Evolutionary conservation across 192 early-diverging fungal genomes (phyloP).

Genomic region (Podila epigama): DNA sequence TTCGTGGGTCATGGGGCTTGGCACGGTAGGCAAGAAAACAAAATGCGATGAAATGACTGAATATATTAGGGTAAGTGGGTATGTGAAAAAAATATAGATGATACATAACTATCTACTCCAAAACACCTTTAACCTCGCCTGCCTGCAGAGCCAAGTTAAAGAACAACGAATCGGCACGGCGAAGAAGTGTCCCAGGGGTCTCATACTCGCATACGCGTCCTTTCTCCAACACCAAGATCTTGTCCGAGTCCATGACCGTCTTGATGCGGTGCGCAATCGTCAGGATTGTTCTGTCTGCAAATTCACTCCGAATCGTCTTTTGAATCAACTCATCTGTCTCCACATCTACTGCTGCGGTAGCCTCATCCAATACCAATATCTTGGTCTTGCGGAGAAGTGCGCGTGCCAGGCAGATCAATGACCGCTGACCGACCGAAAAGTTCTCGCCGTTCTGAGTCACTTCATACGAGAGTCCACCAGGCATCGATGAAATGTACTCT

Average conservation of each 20-base stretch:
- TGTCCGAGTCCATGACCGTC: constrained; percentile 88
- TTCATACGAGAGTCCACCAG: constrained; percentile 70
- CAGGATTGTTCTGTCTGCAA: constrained; percentile 82
- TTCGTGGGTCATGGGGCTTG: no score
- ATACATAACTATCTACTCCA: no score
- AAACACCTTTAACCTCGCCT: constrained; percentile 13
- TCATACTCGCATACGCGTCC: constrained; percentile 61
- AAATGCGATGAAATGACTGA: no score
- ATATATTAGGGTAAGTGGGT: no score
- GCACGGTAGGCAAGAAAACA: no score
- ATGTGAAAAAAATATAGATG: no score
- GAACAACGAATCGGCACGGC: constrained; percentile 26
- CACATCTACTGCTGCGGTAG: constrained; percentile 78
- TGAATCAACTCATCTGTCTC: constrained; percentile 89
- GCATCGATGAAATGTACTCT: constrained; percentile 66
- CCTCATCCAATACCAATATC: constrained; percentile 55
- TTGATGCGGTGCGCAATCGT: constrained; percentile 91
- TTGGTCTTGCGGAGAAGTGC: constrained; percentile 72
- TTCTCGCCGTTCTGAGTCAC: constrained; percentile 86
- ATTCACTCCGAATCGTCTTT: constrained; percentile 79
- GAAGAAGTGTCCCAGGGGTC: constrained; percentile 52
- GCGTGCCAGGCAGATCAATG: constrained; percentile 76
- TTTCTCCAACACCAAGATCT: constrained; percentile 71
- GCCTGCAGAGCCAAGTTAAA: constrained; percentile 25
- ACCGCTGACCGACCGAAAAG: constrained; percentile 84